Percentiles rank a stretch among this genome's conserved stretches.
These are phyloP conservation scores for Claviceps fusiformis DNA, from an alignment of 2,329 filamentous ascomycete species.

Conservation along the genomic window DNA sequence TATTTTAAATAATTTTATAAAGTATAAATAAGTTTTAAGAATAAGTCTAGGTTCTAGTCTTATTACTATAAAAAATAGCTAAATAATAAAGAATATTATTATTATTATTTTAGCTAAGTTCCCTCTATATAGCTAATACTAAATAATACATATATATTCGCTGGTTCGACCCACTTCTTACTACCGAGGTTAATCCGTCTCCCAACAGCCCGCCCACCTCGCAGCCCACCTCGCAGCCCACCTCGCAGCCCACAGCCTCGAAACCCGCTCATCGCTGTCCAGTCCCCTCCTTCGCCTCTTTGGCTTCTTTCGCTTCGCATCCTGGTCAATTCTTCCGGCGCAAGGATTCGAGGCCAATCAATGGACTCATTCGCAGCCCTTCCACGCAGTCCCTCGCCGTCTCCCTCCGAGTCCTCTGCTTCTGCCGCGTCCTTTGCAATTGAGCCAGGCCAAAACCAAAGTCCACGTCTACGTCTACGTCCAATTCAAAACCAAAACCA, in stretches of 20 bases:
- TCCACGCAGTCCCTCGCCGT: background rate
- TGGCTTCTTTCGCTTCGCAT: background rate
- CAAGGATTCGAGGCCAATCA: conserved; percentile 2
- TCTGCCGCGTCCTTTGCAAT: background rate
- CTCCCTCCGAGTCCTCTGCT: background rate
- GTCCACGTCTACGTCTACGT: background rate
- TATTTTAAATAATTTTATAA: too few relatives aligned
- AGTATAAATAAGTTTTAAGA: too few relatives aligned
- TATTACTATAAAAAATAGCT: too few relatives aligned
- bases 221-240: background rate
- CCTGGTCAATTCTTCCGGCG: conserved; percentile 5
- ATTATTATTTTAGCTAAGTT: too few relatives aligned
- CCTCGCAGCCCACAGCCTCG: conserved; percentile 3
- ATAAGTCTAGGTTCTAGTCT: too few relatives aligned
- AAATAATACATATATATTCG: too few relatives aligned
- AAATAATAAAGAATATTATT: too few relatives aligned
- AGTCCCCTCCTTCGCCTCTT: conserved; percentile 2
- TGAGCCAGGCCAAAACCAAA: background rate
- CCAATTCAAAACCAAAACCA: too few relatives aligned
- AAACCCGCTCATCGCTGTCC: conserved; percentile 1
- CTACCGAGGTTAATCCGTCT: too few relatives aligned
- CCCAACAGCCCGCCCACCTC: background rate
- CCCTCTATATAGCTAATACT: too few relatives aligned
- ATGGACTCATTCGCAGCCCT: conserved; percentile 4
- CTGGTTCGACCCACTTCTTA: too few relatives aligned